Evolutionary conservation across 495 filamentous ascomycete genomes (phyloP).

Genomic region (Penicillium psychrofluorescens): DNA sequence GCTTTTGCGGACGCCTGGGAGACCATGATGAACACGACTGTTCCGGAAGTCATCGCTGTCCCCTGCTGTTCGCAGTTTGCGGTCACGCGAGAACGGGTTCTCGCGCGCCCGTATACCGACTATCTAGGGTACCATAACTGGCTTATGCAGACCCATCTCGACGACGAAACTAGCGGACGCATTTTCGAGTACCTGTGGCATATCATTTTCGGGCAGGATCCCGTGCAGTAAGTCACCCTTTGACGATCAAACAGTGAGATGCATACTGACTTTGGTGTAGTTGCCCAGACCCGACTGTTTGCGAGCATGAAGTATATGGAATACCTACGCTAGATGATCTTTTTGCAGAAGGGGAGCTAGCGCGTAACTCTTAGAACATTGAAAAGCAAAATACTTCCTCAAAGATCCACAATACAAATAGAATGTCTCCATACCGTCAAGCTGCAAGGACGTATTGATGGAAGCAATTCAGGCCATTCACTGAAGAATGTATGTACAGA

Average conservation of each 20-base stretch:
- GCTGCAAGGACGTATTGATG: too few relatives aligned
- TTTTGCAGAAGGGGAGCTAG: too few relatives aligned
- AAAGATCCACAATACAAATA: too few relatives aligned
- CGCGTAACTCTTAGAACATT: too few relatives aligned
- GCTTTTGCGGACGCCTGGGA: constrained; percentile 29
- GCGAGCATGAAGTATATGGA: constrained; percentile 25
- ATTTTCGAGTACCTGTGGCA: constrained; percentile 73
- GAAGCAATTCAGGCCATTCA: too few relatives aligned
- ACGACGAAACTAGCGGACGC: constrained; percentile 51
- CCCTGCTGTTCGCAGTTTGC: constrained; percentile 70
- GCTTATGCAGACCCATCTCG: constrained; percentile 51
- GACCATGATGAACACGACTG: constrained; percentile 37
- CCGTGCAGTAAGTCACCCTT: constrained; percentile 24
- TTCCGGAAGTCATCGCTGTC: constrained; percentile 40
- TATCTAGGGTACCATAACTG: constrained; percentile 53
- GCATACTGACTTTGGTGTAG: constrained; percentile 13
- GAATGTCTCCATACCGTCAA: too few relatives aligned
- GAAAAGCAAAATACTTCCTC: too few relatives aligned
- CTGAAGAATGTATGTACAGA: too few relatives aligned
- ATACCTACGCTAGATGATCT: not conserved
- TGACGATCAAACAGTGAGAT: not conserved
- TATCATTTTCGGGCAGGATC: constrained; percentile 47
- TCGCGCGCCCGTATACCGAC: constrained; percentile 36
- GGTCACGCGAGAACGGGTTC: constrained; percentile 47
- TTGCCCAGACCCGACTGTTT: constrained; percentile 24